Conservation (phyloP, 2,329 filamentous ascomycete species). For the Cryphonectria nitschkei region DNA sequence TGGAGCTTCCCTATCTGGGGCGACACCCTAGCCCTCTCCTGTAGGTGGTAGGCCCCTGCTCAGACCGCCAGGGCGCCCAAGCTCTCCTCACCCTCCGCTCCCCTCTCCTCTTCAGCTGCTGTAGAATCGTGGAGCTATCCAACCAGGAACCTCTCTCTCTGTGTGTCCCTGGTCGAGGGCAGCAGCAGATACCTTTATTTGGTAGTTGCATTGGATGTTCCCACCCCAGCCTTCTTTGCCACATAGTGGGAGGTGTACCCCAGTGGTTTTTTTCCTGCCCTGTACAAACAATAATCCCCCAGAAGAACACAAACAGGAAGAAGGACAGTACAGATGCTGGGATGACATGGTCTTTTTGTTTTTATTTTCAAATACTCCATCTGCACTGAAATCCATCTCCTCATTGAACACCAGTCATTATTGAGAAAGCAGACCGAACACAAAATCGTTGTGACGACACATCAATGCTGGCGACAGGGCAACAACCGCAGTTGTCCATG, state of each 20-base stretch:
- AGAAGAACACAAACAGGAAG: not conserved
- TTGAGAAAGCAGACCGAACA: constrained; percentile 9
- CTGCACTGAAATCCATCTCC: not conserved
- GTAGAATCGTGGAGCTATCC: not conserved
- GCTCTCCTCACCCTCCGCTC: not conserved
- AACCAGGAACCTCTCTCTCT: not conserved
- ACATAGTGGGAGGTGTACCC: constrained; percentile 20
- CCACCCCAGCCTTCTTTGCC: constrained; percentile 28
- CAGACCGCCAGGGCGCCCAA: constrained; percentile 23
- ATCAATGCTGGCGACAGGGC: constrained; percentile 20
- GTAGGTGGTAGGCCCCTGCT: constrained; percentile 1
- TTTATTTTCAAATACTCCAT: not conserved
- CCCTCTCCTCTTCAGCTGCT: not conserved
- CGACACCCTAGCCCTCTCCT: not conserved
- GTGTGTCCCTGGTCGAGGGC: not conserved
- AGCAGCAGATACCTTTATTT: not conserved
- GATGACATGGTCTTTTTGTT: not conserved
- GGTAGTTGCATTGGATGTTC: not conserved
- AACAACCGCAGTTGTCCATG: constrained; percentile 34
- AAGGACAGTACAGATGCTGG: not conserved
- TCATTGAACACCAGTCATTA: not conserved
- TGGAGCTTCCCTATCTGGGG: not conserved
- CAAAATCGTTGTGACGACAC: not conserved
- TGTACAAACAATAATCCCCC: constrained; percentile 9
- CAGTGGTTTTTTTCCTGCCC: not conserved